Percentiles rank a stretch among this genome's conserved stretches.
Evolutionary conservation across 192 early-diverging fungal species (phyloP).

Genomic region (Rhizophlyctis rosea): DNA sequence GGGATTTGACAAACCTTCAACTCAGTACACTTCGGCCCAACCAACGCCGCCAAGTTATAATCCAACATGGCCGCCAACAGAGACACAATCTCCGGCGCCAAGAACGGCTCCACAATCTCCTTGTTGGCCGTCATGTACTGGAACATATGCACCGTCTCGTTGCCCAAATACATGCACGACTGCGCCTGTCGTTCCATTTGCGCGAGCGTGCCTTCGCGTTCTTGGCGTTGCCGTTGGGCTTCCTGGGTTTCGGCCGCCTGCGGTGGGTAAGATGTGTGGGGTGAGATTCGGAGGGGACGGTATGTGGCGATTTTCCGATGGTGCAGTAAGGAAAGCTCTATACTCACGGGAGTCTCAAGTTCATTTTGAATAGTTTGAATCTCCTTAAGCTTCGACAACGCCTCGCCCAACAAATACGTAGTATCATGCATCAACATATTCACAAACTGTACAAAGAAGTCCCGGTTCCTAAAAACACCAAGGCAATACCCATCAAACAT

Average conservation of each 20-base stretch:
- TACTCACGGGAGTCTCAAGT: conserved; percentile 56
- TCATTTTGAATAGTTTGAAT: conserved; percentile 81
- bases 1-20: conserved; percentile 61
- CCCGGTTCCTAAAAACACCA: conserved; percentile 52
- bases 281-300: neutral
- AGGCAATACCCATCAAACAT: conserved; percentile 6
- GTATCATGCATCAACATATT: conserved; percentile 95
- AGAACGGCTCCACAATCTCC: conserved; percentile 78
- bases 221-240: conserved; percentile 54
- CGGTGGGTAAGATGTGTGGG: neutral
- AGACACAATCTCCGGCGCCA: conserved; percentile 85
- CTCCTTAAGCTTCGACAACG: conserved; percentile 77
- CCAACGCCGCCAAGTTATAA: conserved; percentile 84
- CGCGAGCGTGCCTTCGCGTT: conserved; percentile 56
- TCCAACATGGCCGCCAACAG: conserved; percentile 97
- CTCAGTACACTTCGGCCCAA: conserved; percentile 87
- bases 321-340: neutral
- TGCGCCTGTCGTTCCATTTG: conserved; percentile 77
- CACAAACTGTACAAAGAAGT: conserved; percentile 84
- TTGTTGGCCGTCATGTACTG: conserved; percentile 68
- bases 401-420: conserved; percentile 91
- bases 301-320: neutral
- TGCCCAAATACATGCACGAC: conserved; percentile 82
- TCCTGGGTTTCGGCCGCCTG: conserved; percentile 12
- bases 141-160: conserved; percentile 94